phyloP scores from a whole-genome alignment of 1,139 yeast genomes.

The Sugiyamaella neomexicana region DNA sequence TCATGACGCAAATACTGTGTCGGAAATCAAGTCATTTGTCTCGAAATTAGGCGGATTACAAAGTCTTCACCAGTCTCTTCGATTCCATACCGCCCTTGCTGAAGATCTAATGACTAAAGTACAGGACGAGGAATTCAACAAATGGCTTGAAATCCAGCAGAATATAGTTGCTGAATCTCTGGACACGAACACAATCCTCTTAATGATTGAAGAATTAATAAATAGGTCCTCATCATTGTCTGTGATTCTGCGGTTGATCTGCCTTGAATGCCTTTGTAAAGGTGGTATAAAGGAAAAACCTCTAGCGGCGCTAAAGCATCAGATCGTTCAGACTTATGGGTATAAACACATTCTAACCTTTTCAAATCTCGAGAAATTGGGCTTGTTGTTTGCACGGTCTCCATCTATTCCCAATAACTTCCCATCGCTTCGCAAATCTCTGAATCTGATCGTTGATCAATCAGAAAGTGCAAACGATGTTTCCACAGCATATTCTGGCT shows the following conservation, averaged over 20 bases:
- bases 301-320: constrained; percentile 50
- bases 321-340: constrained; percentile 61
- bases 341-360: constrained; percentile 47
- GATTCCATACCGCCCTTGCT: constrained; percentile 74
- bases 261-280: constrained; percentile 57
- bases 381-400: constrained; percentile 38
- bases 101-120: constrained; percentile 63
- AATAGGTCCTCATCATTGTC: constrained; percentile 44
- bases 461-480: constrained; percentile 36
- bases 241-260: constrained; percentile 50
- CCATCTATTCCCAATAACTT: constrained; percentile 39
- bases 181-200: constrained; percentile 52
- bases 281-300: constrained; percentile 67
- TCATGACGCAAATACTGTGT: constrained; percentile 58
- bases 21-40: constrained; percentile 72
- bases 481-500: constrained; percentile 48
- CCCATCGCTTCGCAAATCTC: constrained; percentile 33
- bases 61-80: constrained; percentile 63
- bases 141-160: constrained; percentile 69
- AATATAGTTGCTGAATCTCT: constrained; percentile 58
- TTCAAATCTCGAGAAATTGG: constrained; percentile 45
- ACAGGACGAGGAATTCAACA: constrained; percentile 52
- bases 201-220: constrained; percentile 52
- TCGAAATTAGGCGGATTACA: constrained; percentile 68
- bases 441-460: constrained; percentile 37